A percentile compares a stretch with the other conserved stretches of the same genome.
Conservation (phyloP, 2,329 filamentous ascomycete genomes). For the Beauveria varroae region DNA sequence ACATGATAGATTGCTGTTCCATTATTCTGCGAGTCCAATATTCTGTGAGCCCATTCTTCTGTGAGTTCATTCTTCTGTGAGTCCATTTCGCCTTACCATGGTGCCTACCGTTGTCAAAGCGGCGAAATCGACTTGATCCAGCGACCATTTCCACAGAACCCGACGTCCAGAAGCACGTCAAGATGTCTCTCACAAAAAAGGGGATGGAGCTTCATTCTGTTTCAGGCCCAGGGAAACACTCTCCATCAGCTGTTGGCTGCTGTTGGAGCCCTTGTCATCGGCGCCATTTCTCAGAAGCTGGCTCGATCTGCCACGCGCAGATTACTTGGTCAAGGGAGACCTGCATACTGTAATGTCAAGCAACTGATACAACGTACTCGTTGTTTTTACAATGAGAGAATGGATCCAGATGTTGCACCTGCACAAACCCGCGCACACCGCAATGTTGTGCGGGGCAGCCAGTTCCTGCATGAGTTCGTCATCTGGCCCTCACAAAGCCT, state of each 20-base stretch:
- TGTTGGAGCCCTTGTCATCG: no score
- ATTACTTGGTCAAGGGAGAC: no score
- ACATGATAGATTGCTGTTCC: not conserved
- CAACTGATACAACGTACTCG: no score
- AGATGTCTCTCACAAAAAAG: not conserved
- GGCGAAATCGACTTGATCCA: not conserved
- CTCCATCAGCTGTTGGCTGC: not conserved
- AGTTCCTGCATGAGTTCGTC: not conserved
- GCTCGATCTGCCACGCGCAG: no score
- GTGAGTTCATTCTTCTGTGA: not conserved
- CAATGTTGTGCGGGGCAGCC: not conserved
- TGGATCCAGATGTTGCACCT: not conserved
- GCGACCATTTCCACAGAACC: not conserved
- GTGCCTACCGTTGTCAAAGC: not conserved
- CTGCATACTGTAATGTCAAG: not conserved
- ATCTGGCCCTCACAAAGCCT: not conserved
- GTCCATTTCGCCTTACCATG: not conserved
- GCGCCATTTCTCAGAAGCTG: no score
- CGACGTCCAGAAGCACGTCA: not conserved
- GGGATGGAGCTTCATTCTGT: not conserved
- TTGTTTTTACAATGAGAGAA: no score
- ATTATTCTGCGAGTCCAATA: no score
- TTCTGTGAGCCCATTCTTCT: not conserved
- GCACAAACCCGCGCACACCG: not conserved
- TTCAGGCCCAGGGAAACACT: not conserved